Evolutionary conservation across 2,329 filamentous ascomycete genomes (phyloP).

Genomic region (Xylariaceae sp.): DNA sequence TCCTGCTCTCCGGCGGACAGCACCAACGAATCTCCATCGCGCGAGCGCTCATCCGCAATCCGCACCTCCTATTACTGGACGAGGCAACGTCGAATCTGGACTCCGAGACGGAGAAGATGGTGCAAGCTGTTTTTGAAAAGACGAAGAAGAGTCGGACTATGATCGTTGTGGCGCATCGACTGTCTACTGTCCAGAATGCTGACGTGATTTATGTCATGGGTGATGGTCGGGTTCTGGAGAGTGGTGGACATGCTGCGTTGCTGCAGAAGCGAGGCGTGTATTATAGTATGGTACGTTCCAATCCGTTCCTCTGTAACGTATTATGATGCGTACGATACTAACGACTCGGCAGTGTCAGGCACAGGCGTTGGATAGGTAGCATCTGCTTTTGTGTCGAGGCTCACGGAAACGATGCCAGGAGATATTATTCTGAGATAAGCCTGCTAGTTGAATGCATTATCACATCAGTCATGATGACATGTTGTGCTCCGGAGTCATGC

Average conservation of each 20-base stretch:
- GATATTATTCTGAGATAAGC: neutral
- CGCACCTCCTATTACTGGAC: constrained; percentile 61
- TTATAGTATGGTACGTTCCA: constrained; percentile 49
- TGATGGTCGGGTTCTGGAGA: constrained; percentile 52
- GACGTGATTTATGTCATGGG: constrained; percentile 74
- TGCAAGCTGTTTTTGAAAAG: constrained; percentile 62
- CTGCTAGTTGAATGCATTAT: neutral
- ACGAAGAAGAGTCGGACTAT: constrained; percentile 59
- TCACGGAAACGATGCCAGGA: neutral
- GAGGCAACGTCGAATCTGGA: constrained; percentile 69
- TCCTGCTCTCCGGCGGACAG: constrained; percentile 62
- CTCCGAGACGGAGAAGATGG: constrained; percentile 48
- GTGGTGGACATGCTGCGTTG: constrained; percentile 47
- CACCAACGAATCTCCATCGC: constrained; percentile 70
- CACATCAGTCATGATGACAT: neutral
- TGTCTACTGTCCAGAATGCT: constrained; percentile 72
- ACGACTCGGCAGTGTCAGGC: constrained; percentile 29
- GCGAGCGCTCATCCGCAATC: constrained; percentile 60
- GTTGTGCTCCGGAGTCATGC: neutral
- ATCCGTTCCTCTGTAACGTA: neutral
- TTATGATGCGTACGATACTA: constrained; percentile 2
- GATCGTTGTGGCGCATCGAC: constrained; percentile 69
- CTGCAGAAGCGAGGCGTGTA: constrained; percentile 49
- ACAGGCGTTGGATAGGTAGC: constrained; percentile 29
- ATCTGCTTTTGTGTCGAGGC: neutral